These are phyloP conservation scores for Candida coleopterorum DNA, from an alignment of 805 yeast species.

Conservation along the genomic window DNA sequence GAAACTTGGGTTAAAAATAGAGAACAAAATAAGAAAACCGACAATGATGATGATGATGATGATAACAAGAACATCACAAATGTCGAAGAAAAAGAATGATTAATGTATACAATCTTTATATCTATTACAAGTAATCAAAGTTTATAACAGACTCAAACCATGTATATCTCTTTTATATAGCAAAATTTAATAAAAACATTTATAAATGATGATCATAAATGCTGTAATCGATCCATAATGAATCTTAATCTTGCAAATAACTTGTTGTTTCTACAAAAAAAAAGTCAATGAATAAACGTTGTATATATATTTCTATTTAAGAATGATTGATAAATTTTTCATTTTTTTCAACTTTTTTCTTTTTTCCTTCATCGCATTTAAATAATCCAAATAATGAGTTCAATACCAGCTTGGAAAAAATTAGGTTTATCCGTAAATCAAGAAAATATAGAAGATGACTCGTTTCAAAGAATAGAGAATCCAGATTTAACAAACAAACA, in stretches of 20 bases:
- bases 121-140: slow-evolving; percentile 29
- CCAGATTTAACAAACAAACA: slow-evolving; percentile 38
- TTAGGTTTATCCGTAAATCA: slow-evolving; percentile 60
- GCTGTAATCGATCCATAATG: too few species aligned
- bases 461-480: slow-evolving; percentile 41
- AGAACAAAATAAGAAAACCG: slow-evolving; percentile 8
- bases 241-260: background rate
- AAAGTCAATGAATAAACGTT: too few species aligned
- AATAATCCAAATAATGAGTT: slow-evolving; percentile 3
- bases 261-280: background rate
- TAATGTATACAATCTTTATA: slow-evolving; percentile 43
- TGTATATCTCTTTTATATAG: slow-evolving; percentile 33
- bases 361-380: slow-evolving; percentile 1
- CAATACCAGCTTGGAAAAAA: slow-evolving; percentile 77
- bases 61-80: background rate
- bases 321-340: background rate
- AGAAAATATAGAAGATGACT: slow-evolving; percentile 38
- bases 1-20: slow-evolving; percentile 23
- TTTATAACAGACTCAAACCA: slow-evolving; percentile 44
- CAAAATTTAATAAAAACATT: slow-evolving; percentile 12
- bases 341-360: slow-evolving; percentile 1
- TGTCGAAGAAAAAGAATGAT: background rate
- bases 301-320: too few species aligned
- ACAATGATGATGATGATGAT: too few species aligned
- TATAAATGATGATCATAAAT: background rate